Conservation (phyloP, 169 alveolate species). For the Fabrea salina region DNA sequence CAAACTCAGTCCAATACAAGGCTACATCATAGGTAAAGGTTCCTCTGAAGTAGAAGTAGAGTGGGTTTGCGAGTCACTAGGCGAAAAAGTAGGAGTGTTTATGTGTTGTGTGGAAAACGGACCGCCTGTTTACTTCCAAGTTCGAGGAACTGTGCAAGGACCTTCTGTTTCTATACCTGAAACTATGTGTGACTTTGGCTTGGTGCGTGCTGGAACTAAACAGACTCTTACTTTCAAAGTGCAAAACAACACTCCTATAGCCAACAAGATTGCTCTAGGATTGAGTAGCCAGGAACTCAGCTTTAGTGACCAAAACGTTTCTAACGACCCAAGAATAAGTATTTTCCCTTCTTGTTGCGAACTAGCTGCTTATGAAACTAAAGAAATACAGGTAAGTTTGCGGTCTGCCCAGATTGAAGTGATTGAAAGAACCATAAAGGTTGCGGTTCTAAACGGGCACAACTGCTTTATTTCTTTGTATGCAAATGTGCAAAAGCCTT, state of each 20-base stretch:
- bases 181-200: slow-evolving; percentile 71
- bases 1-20: neutral
- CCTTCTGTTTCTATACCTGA: slow-evolving; percentile 62
- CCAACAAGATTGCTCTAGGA: no score
- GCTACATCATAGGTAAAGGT: neutral
- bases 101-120: slow-evolving; percentile 63
- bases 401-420: slow-evolving; percentile 55
- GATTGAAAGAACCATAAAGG: slow-evolving; percentile 51
- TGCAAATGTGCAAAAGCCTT: slow-evolving; percentile 74
- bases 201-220: slow-evolving; percentile 52
- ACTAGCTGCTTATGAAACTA: slow-evolving; percentile 53
- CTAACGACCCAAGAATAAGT: slow-evolving; percentile 26
- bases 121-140: slow-evolving; percentile 52
- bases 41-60: neutral
- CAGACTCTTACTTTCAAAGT: slow-evolving; percentile 47
- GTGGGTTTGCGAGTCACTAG: neutral
- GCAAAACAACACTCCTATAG: no score
- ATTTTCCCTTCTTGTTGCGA: slow-evolving; percentile 42
- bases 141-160: slow-evolving; percentile 65
- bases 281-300: no score
- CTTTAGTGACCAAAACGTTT: neutral
- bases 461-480: slow-evolving; percentile 52
- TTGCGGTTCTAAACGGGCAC: slow-evolving; percentile 44
- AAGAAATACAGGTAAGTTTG: slow-evolving; percentile 46
- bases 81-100: neutral